These are phyloP conservation scores for Penicilliopsis zonata DNA, from an alignment of 495 filamentous ascomycete species.

Conservation along the genomic window DNA sequence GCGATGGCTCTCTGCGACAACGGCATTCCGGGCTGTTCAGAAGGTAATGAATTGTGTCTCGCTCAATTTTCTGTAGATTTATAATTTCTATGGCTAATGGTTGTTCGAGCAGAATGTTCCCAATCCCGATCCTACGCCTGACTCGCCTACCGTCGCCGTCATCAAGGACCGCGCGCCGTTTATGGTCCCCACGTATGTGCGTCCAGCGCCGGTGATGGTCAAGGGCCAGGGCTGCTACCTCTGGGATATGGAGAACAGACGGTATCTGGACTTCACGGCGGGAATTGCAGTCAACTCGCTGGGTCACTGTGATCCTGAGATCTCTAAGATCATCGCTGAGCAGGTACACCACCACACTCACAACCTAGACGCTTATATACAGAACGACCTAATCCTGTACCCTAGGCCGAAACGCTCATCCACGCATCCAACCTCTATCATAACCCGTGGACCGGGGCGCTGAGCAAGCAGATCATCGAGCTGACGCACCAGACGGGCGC, in stretches of 20 bases:
- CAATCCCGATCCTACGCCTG: constrained; percentile 64
- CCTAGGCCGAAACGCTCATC: constrained; percentile 60
- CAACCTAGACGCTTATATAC: too few species aligned
- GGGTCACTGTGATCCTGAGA: constrained; percentile 71
- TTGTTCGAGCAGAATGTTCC: too few species aligned
- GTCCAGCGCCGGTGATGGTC: constrained; percentile 81
- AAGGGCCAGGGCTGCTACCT: constrained; percentile 77
- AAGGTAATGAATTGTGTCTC: too few species aligned
- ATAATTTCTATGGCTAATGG: too few species aligned
- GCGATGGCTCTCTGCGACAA: too few species aligned
- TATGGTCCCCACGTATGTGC: constrained; percentile 92
- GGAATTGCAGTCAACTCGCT: constrained; percentile 93
- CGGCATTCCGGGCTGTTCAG: too few species aligned
- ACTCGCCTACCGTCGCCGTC: constrained; percentile 66
- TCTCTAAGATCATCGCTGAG: constrained; percentile 54
- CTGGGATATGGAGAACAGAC: constrained; percentile 79
- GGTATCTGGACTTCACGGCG: constrained; percentile 87
- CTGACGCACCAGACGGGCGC: constrained; percentile 61
- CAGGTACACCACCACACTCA: constrained; percentile 44
- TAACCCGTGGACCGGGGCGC: constrained; percentile 81
- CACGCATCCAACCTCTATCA: constrained; percentile 94
- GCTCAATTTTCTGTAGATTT: too few species aligned
- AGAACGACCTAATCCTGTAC: too few species aligned
- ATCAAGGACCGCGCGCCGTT: constrained; percentile 61
- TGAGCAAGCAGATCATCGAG: constrained; percentile 75